These are phyloP conservation scores for Thielaviopsis ethacetica DNA, from an alignment of 2,329 filamentous ascomycete genomes.

Conservation along the genomic window DNA sequence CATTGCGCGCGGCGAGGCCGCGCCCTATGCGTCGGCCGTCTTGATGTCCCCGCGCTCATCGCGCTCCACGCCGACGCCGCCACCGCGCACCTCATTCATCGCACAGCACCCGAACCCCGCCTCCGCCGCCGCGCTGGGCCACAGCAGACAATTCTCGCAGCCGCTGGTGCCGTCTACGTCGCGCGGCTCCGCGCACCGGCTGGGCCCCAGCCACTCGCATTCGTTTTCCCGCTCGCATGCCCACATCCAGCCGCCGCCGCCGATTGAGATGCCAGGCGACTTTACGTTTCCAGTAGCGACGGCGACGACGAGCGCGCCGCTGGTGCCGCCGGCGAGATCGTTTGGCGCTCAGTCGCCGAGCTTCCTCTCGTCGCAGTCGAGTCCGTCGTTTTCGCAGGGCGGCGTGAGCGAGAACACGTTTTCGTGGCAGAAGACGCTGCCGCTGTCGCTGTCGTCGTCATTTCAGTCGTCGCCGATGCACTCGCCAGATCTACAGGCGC, in stretches of 20 bases:
- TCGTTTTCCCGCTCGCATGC: not conserved
- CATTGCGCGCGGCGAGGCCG: constrained; percentile 1
- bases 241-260: not conserved
- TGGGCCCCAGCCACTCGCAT: not conserved
- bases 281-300: not conserved
- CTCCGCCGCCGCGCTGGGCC: too few relatives aligned
- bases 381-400: not conserved
- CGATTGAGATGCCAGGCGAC: constrained; percentile 3
- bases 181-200: not conserved
- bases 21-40: not conserved
- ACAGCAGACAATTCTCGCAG: not conserved
- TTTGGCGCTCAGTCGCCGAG: not conserved
- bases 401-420: not conserved
- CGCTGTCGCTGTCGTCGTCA: not conserved
- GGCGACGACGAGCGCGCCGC: not conserved
- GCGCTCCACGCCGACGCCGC: not conserved
- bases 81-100: too few relatives aligned
- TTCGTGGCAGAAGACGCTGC: constrained; percentile 1
- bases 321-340: not conserved
- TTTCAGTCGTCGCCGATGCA: constrained; percentile 1
- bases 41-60: not conserved
- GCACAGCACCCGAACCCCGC: too few relatives aligned
- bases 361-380: not conserved
- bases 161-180: not conserved
- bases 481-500: not conserved